Base-by-base conservation (phyloP, 805 yeast species). In the Saturnispora zaruensis region DNA sequence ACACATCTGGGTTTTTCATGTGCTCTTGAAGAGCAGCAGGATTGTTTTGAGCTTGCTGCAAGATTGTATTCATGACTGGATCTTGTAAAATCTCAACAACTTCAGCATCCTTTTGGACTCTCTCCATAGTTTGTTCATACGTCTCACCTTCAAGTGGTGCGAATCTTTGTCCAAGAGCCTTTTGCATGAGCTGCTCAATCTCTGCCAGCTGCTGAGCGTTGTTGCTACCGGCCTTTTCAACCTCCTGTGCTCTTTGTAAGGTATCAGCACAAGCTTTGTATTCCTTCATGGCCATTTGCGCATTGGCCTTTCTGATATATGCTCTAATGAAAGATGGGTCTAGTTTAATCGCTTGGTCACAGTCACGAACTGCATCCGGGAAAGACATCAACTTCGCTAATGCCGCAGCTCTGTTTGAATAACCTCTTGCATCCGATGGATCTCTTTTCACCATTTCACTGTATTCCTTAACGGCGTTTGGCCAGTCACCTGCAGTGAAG, bases 11-110 rank as follows among this genome's bases (percentile, higher is more conserved):
- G 70, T 93, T 93, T 75, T 81, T 86, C 96, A 93, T 89, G 71
- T 93, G 99, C 61, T 91, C 97, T 66, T 87, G 95, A 59, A 93
- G 76, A 49, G 98, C 98, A 42, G 96, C 96, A 46, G 99, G 99
- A 66, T 93, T 86, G 53, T 81, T 87, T 67, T 84, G 86, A 18
- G 98, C 98, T 72, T 93, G 99, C 59, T 80, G 84, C 66, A 93
- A 76, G 57, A 93, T 93, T 50, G 91, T 83, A 71, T 89, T 93
- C 97, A 93, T 91, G 41, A 91, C 89, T 11, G 97, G 96, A 65
- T 90, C 96, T 66, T 85, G 88, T 69, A 93, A 74, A 55, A 91
- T 89, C 46, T 81, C 76, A 50, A 84, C 87, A 51, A 91, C 85
- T 71, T 90, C 97, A n/a, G 98, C 97, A 67, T 93, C 97, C 66